Conservation (phyloP, 163 green algal genomes). For the Scenedesmus sp. region DNA sequence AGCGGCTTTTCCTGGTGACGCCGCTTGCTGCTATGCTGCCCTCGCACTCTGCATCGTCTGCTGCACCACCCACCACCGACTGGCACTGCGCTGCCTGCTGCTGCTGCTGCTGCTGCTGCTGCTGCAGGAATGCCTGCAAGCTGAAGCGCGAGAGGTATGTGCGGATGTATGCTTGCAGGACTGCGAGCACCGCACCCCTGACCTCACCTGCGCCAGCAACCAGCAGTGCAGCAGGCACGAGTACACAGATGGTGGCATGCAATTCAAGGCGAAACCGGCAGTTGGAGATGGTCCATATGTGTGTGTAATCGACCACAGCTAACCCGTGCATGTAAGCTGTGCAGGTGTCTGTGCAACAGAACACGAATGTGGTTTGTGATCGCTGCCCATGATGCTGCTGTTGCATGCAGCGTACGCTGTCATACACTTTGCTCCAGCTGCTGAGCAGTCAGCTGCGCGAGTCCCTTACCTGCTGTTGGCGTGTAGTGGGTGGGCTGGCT, state of each 20-base stretch:
- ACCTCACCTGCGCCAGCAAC: constrained; percentile 32
- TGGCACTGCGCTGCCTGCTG: not conserved
- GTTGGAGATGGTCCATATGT: not conserved
- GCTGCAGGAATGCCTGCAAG: not conserved
- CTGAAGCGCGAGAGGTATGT: not conserved
- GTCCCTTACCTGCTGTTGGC: constrained; percentile 7
- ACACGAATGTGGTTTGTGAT: no score
- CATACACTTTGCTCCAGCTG: not conserved
- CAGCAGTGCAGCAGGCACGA: not conserved
- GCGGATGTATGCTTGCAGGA: constrained; percentile 57
- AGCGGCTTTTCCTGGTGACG: not conserved
- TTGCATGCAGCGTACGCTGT: not conserved
- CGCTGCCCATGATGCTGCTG: not conserved
- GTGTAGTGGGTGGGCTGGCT: constrained; percentile 4
- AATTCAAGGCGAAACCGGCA: not conserved
- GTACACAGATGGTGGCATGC: not conserved
- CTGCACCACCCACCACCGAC: not conserved
- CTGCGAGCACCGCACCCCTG: constrained; percentile 48
- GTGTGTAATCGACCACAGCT: not conserved
- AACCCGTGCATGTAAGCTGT: no score
- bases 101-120: constrained; percentile 27
- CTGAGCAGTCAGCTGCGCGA: not conserved
- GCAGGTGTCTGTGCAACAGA: no score
- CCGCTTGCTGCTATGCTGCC: constrained; percentile 25
- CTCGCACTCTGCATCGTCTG: not conserved